Conservation (phyloP, 1,284 basidiomycete genomes). For the Fomitopsis pinicola region DNA sequence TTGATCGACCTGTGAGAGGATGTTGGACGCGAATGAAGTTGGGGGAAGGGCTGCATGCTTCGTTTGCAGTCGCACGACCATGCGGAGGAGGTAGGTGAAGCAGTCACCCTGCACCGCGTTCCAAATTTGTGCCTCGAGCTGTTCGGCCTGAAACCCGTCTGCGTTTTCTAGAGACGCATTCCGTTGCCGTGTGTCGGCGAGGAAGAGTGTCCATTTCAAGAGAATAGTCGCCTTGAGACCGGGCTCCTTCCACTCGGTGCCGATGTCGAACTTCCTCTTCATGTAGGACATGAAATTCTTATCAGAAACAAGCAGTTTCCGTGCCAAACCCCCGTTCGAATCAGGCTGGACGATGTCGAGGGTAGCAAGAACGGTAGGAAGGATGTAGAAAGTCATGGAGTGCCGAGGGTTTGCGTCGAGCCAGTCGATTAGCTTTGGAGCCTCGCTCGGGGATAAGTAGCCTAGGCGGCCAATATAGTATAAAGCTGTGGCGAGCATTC, state of each 20-base stretch:
- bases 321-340: constrained; percentile 36
- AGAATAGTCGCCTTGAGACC: constrained; percentile 74
- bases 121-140: constrained; percentile 79
- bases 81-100: constrained; percentile 69
- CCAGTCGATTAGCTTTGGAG: constrained; percentile 64
- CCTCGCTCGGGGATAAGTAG: constrained; percentile 51
- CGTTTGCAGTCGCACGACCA: constrained; percentile 50
- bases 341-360: constrained; percentile 67
- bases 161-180: constrained; percentile 63
- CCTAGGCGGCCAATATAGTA: constrained; percentile 64
- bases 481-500: constrained; percentile 57
- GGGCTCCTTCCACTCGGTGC: constrained; percentile 64
- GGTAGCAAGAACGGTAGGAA: constrained; percentile 62
- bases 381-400: constrained; percentile 66
- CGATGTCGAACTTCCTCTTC: constrained; percentile 50
- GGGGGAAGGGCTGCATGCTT: constrained; percentile 37
- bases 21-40: constrained; percentile 43
- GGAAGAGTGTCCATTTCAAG: constrained; percentile 86
- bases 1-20: constrained; percentile 37
- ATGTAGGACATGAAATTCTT: constrained; percentile 45
- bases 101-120: constrained; percentile 80
- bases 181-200: constrained; percentile 69
- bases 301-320: constrained; percentile 45
- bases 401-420: constrained; percentile 58
- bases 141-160: constrained; percentile 69